Evolutionary conservation across 1,284 basidiomycete genomes (phyloP), one percentile per base, ranked within the genome.

Genomic region (Grifola frondosa): DNA sequence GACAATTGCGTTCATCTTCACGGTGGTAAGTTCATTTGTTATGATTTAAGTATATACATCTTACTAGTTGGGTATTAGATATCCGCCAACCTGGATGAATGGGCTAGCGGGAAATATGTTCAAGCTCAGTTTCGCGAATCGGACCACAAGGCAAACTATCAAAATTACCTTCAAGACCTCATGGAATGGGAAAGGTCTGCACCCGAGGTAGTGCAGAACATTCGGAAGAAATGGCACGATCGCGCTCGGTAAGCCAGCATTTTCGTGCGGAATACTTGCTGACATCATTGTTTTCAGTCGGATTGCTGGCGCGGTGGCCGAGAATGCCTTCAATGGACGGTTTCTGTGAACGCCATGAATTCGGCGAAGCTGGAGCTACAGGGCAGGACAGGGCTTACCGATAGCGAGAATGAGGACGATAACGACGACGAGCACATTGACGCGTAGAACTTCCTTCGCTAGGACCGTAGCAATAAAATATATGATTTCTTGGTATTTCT

Each of bases 241-340:
- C 5, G 15, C 3, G 36, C 42, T 7, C 39, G 32, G 42, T 44
- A 23, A 19, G 36, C n/a, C n/a, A n/a, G n/a, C n/a, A n/a, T n/a
- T 44, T n/a, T 20, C 9, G 22, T 25, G n/a, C 6, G 2, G 16
- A 6, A 5, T 16, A 8, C 17, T 10, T 13, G 19, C 32, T 16
- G 13, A 30, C 16, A 15, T 26, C 13, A 12, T 15, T 19, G 15
- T 20, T 13, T 28, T n/a, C 30, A 44, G 42, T 20, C 22, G 16
- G 5, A 19, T n/a, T 1, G 42, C 30, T 6, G 36, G 42, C 5
- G 36, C 36, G 13, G n/a, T 26, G 9, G 3, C 33, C 2, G 4
- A 28, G n/a, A n/a, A n/a, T n/a, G n/a, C n/a, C n/a, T 3, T 10
- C n/a, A 4, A 7, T 23, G 5, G 16, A 29, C 16, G 15, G 36